These are phyloP conservation scores for Endoconidiophora laricicola DNA, from an alignment of 2,329 filamentous ascomycete genomes.

Conservation along the genomic window DNA sequence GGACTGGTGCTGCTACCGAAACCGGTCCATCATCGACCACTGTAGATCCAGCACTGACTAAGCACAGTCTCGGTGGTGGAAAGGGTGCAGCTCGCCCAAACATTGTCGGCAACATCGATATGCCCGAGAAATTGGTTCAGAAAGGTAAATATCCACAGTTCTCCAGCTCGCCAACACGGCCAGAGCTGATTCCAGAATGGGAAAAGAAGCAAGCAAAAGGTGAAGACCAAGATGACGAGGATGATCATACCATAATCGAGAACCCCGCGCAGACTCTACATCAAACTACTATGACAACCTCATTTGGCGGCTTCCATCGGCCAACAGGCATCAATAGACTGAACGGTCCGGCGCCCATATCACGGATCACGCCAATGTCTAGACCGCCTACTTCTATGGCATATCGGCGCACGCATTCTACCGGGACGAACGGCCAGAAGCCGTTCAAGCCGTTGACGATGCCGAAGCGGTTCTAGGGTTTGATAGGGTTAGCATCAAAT, in stretches of 20 bases:
- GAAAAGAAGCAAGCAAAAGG: constrained; percentile 11
- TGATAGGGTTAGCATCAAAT: too few relatives aligned
- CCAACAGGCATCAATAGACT: constrained; percentile 23
- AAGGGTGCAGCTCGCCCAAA: constrained; percentile 6
- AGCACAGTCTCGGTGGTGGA: constrained; percentile 26
- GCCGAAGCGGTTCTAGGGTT: not conserved
- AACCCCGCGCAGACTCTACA: constrained; percentile 31
- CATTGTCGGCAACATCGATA: constrained; percentile 4
- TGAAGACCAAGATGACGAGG: constrained; percentile 17
- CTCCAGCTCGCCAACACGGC: constrained; percentile 37
- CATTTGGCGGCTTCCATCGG: constrained; percentile 26
- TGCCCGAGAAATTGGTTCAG: not conserved
- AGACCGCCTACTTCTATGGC: constrained; percentile 15
- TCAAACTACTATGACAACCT: constrained; percentile 30
- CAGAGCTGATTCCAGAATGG: constrained; percentile 14
- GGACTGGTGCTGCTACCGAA: too few relatives aligned
- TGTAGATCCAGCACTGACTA: constrained; percentile 19
- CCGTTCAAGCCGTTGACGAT: constrained; percentile 43
- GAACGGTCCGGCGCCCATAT: constrained; percentile 16
- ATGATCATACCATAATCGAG: constrained; percentile 20
- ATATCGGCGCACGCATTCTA: not conserved
- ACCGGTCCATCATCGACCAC: constrained; percentile 6
- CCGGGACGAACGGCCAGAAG: constrained; percentile 19
- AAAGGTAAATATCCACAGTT: constrained; percentile 36
- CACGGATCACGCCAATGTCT: constrained; percentile 31